A percentile compares a stretch with the other conserved stretches of the same genome.
Conservation (phyloP, 176 grass and related monocot genomes). For the Ensete glaucum region DNA sequence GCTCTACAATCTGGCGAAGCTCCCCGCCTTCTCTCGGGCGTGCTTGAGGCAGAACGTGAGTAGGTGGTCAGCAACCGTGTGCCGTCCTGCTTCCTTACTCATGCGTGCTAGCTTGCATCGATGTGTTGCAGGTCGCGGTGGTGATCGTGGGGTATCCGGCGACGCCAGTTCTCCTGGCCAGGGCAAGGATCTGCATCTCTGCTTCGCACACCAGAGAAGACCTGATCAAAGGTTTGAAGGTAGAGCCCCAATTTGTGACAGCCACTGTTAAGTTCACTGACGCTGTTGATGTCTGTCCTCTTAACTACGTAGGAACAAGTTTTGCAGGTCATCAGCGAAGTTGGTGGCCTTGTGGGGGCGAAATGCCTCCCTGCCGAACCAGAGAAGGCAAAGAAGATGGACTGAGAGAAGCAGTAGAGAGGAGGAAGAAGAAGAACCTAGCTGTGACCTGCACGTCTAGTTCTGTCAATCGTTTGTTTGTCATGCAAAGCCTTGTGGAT, state of each 20-base stretch:
- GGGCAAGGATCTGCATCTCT: slow-evolving; percentile 4
- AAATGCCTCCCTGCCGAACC: slow-evolving; percentile 3
- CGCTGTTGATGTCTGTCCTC: no score
- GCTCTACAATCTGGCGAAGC: slow-evolving; percentile 1
- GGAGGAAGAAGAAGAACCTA: not conserved
- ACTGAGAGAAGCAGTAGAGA: not conserved
- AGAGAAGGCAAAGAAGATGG: not conserved
- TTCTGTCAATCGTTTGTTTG: not conserved
- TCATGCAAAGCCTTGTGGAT: slow-evolving; percentile 5
- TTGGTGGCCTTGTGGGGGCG: not conserved
- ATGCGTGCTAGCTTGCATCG: no score
- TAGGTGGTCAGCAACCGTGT: not conserved
- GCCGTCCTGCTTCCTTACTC: no score
- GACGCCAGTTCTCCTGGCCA: not conserved
- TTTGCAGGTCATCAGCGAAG: slow-evolving; percentile 7
- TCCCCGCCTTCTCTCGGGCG: not conserved
- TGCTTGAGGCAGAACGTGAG: slow-evolving; percentile 5
- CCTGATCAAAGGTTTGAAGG: slow-evolving; percentile 4
- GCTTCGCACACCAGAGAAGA: slow-evolving; percentile 1
- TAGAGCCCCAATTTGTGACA: not conserved
- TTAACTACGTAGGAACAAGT: no score
- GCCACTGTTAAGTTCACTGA: no score
- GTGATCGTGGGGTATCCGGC: slow-evolving; percentile 3
- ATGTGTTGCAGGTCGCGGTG: not conserved
- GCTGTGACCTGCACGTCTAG: not conserved